These are phyloP conservation scores for Colletotrichum endophyticum DNA, from an alignment of 2,329 filamentous ascomycete species.

Conservation along the genomic window DNA sequence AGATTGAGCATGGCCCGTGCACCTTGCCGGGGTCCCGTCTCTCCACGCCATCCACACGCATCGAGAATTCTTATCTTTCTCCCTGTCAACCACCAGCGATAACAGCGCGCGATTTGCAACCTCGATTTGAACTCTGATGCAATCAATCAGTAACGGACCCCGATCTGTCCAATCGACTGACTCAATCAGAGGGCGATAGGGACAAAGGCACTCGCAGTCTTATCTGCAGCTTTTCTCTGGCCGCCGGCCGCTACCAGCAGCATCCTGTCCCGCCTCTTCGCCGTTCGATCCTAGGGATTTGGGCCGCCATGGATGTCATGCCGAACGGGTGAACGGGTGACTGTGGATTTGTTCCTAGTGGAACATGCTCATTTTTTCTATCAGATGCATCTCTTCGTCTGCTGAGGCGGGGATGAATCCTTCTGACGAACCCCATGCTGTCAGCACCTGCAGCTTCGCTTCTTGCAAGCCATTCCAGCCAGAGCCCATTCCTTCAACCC, in stretches of 20 bases:
- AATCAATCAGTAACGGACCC: background rate
- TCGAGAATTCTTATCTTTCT: constrained; percentile 17
- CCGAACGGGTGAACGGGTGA: background rate
- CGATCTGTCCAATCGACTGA: background rate
- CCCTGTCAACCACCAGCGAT: constrained; percentile 5
- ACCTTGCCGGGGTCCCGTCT: background rate
- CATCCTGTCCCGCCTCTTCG: background rate
- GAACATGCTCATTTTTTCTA: background rate
- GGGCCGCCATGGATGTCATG: background rate
- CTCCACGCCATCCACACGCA: constrained; percentile 19
- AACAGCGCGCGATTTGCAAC: constrained; percentile 7
- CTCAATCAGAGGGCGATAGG: background rate
- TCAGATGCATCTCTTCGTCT: background rate
- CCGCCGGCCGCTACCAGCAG: background rate
- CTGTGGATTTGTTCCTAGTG: background rate
- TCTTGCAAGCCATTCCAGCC: background rate
- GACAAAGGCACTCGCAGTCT: background rate
- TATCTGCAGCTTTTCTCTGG: constrained; percentile 2
- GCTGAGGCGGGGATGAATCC: background rate
- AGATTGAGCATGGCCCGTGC: constrained; percentile 4
- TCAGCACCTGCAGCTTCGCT: background rate
- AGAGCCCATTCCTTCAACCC: background rate
- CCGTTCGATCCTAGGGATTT: background rate
- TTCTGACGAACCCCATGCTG: background rate
- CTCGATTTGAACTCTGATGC: background rate